Conservation (phyloP, 306 rosid genomes). For the Rosa chinensis region DNA sequence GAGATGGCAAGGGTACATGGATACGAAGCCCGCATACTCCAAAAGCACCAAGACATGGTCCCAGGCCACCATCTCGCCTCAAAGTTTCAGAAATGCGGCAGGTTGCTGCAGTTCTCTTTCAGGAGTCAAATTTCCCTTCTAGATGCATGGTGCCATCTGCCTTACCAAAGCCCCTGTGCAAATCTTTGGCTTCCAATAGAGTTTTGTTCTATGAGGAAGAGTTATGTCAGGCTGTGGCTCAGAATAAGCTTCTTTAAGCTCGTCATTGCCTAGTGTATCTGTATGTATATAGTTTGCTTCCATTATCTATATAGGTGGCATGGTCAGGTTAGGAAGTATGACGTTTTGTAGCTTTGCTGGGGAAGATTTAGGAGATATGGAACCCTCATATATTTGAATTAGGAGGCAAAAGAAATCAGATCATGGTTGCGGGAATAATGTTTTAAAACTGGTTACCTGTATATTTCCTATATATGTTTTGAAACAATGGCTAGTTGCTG, state of each 20-base stretch:
- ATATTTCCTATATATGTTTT: slow-evolving; percentile 37
- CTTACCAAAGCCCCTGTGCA: slow-evolving; percentile 73
- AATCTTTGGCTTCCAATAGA: slow-evolving; percentile 83
- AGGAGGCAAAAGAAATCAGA: slow-evolving; percentile 34
- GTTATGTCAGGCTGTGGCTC: slow-evolving; percentile 93
- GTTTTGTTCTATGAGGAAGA: slow-evolving; percentile 96
- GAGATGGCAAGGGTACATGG: slow-evolving; percentile 53
- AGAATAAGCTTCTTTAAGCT: slow-evolving; percentile 77
- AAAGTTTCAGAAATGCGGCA: slow-evolving; percentile 83
- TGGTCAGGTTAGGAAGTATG: slow-evolving; percentile 42
- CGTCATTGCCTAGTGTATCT: slow-evolving; percentile 24
- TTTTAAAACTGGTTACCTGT: slow-evolving; percentile 41
- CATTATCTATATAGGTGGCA: slow-evolving; percentile 29
- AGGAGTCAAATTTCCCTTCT: slow-evolving; percentile 68
- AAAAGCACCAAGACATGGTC: slow-evolving; percentile 93
- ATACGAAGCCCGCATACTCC: slow-evolving; percentile 79
- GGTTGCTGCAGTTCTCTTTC: slow-evolving; percentile 93
- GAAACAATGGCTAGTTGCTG: slow-evolving; percentile 26
- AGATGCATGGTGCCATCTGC: slow-evolving; percentile 73
- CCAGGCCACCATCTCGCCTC: slow-evolving; percentile 89
- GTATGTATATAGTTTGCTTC: slow-evolving; percentile 46
- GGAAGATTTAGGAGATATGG: slow-evolving; percentile 56
- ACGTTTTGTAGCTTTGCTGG: slow-evolving; percentile 63
- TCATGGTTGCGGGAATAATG: slow-evolving; percentile 41
- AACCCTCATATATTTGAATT: slow-evolving; percentile 40